Evolutionary conservation across 1,284 basidiomycete genomes (phyloP), one percentile per base, ranked within the genome.

Genomic region (Ceratobasidium sp.): DNA sequence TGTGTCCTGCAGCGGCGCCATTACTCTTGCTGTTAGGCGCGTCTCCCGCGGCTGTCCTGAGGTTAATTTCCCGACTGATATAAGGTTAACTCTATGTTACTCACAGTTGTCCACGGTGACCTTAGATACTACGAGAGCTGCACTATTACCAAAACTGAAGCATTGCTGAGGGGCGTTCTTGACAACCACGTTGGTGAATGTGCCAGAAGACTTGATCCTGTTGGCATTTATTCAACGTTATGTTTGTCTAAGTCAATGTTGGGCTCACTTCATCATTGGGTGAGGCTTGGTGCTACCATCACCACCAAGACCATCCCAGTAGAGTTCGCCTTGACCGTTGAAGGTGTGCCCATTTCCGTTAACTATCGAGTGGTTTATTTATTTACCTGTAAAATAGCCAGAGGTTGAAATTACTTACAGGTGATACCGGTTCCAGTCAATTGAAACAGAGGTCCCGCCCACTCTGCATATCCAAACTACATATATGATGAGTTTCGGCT

Each of bases 171-270:
- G 89, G 9, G 88, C 87, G 80, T 90, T 89, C 61, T 88, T 73
- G 20, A 88, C 85, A 20, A 84, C 82, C 39, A 89, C 83, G 60
- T 86, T 83, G 86, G 85, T 55, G 81, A 86, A 90, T 7, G 86
- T 86, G 0, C 89, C 90, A 40, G 89, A 90, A 0, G 89, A 89
- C 81, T 87, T 87, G 78, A 90, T 90, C 82, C 75, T 76, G 63
- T 28, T n/a, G 1, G 13, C 23, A 26, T 28, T 1, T 6, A 3
- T 28, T 58, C 26, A 49, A 26, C 7, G 1, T 4, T 28, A 10
- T 39, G n/a, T 44, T 20, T 7, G 46, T 4, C 9, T 46, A 9
- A 18, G 18, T 33, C 26, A 58, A 5, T 40, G 33, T 33, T 0
- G 5, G 26, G 15, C 73, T 23, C 10, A 76, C 73, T 83, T 84